Evolutionary conservation across 1,139 yeast species (phyloP), one percentile per base, ranked within the genome.

Genomic region (Pichia norvegensis): DNA sequence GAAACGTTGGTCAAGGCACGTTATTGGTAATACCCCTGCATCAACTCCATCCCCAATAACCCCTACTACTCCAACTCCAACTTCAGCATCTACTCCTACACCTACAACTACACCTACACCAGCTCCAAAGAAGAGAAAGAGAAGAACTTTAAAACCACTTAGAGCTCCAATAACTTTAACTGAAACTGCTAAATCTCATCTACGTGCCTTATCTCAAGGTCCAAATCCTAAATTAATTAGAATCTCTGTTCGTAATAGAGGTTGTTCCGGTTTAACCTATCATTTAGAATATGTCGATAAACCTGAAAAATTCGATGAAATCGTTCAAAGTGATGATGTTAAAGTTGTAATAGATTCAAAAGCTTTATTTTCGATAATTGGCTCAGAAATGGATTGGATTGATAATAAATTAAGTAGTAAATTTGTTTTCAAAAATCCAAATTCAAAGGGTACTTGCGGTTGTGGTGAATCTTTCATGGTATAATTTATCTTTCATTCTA

Each of bases 401-500:
- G 97, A 92, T 61, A 97, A 92, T 62, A 88, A 87, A 65, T 71
- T 92, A 53, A 78, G 90, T 33, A 81, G 95, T 17, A 77, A 95
- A 61, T 92, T 92, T 64, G 87, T 92, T 35, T 92, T 92, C 71
- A 81, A 76, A 66, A 92, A 92, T 65, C 98, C 98, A 51, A 92
- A 92, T 66, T 84, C 95, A 41, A 92, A 90, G 69, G 97, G 97
- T 31, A 85, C 95, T 46, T 92, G 98, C 67, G 98, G 98, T 17
- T 92, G 98, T 66, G 98, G 97, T 47, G 98, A 92, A 68, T 86
- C 96, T 7, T 92, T 92, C 65, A 90, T 90, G 97, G 96, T 88
- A 8, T 88, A 68, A 63, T 25, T 29, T 25, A 22, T 9, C 23
- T 25, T 23, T 27, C 37, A 29, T 40, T 37, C 6, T n/a, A 11